Base-by-base conservation (phyloP, 129 eudicot genomes). In the Flaveria linearis region DNA sequence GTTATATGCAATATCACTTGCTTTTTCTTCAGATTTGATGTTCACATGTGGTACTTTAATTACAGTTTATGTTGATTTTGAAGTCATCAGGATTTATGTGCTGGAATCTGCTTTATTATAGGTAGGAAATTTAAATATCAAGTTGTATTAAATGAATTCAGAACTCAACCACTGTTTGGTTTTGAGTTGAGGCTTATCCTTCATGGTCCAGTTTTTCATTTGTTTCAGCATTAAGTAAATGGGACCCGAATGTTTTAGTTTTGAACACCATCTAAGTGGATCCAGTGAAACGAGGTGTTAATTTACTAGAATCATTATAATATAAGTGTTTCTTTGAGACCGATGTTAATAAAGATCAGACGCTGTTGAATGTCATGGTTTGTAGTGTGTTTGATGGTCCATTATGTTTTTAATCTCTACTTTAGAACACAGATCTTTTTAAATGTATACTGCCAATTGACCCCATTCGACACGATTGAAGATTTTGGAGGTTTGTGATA, bases 101-200 rank as follows among this genome's bases (percentile, higher is more conserved):
- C 10, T 46, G 77, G 70, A 56, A 56, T 42, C 13, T 43, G 60
- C n/a, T 71, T 50, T 61, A 5, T 36, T 71, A 36, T 62, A 6
- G 28, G 23, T 67, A 63, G 45, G 7, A 36, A 71, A 72, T 72
- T 79, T 42, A 50, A 72, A 51, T 33, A 55, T 42, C 49, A 63
- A 71, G 43, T 55, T 2, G 30, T 78, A 60, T 58, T 60, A 70
- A 58, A 33, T 36, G 36, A 70, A 60, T 78, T 45, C 36, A 58
- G 8, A 33, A 15, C 65, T 70, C 61, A 47, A 33, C 52, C 10
- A 50, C 67, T 33, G 18, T 30, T 65, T 46, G 47, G 53, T 50
- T 60, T 46, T 60, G 39, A 70, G 51, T 60, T 50, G 50, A 45
- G 45, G 13, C 43, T 22, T 20, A 42, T 55, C 20, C 15, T 77